phyloP scores from a whole-genome alignment of 176 grass and related monocot genomes.

The Musa schizocarpa region DNA sequence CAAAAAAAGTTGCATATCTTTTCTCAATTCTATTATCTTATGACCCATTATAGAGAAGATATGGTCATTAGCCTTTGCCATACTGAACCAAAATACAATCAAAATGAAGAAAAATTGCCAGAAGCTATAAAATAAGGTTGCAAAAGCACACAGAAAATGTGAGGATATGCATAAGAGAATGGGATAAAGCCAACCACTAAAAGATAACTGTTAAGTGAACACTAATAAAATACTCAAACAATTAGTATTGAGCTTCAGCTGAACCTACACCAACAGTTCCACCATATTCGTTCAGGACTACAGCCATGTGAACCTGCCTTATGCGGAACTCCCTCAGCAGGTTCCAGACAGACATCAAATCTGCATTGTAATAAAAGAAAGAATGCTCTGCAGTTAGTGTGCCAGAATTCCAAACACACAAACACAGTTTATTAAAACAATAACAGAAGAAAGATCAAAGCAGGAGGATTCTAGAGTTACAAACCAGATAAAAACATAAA shows the following conservation, averaged over 20 bases:
- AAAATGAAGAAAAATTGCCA: too few species aligned
- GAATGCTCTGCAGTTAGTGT: not conserved
- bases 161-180: too few species aligned
- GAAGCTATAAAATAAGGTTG: too few species aligned
- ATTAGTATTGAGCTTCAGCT: slow-evolving; percentile 11
- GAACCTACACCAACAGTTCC: slow-evolving; percentile 91
- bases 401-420: not conserved
- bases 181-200: too few species aligned
- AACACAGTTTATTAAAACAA: not conserved
- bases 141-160: too few species aligned
- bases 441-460: not conserved
- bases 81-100: too few species aligned
- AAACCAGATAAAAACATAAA: not conserved
- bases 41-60: too few species aligned
- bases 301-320: slow-evolving; percentile 99
- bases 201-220: too few species aligned
- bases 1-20: too few species aligned
- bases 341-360: slow-evolving; percentile 99
- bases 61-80: too few species aligned
- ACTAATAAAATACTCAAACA: not conserved
- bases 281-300: slow-evolving; percentile 97
- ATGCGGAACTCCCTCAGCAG: slow-evolving; percentile 87
- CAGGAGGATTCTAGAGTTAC: not conserved
- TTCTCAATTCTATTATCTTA: too few species aligned
- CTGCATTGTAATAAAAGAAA: slow-evolving; percentile 36